phyloP scores from a whole-genome alignment of 2,329 filamentous ascomycete genomes.

The Talaromyces sp. region DNA sequence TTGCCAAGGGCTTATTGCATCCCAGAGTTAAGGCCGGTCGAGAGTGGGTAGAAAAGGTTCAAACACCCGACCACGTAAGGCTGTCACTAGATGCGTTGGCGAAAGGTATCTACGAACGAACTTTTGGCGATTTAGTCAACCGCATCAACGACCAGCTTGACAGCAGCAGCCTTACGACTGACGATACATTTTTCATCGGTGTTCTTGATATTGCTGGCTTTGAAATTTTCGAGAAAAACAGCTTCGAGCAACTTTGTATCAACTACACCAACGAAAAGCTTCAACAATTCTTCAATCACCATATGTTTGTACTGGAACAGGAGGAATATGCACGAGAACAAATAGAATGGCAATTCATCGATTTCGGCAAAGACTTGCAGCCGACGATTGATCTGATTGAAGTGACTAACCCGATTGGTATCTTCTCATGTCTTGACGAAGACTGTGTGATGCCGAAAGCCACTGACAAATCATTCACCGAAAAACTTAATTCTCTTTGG shows the following conservation, averaged over 20 bases:
- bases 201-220: constrained; percentile 98
- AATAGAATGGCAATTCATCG: constrained; percentile 99
- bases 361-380: constrained; percentile 94
- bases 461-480: constrained; percentile 92
- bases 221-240: constrained; percentile 97
- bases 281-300: constrained; percentile 99
- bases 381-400: constrained; percentile 98
- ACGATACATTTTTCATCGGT: constrained; percentile 93
- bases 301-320: constrained; percentile 99
- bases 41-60: constrained; percentile 98
- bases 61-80: constrained; percentile 93
- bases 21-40: constrained; percentile 91
- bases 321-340: constrained; percentile 96
- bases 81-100: constrained; percentile 84
- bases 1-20: constrained; percentile 82
- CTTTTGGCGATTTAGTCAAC: constrained; percentile 85
- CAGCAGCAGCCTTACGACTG: constrained; percentile 71
- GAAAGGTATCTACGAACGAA: constrained; percentile 96
- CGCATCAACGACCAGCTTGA: constrained; percentile 91
- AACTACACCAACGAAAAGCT: constrained; percentile 99
- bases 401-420: constrained; percentile 91
- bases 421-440: constrained; percentile 96
- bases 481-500: constrained; percentile 96
- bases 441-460: constrained; percentile 99
- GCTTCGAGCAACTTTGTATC: constrained; percentile 98